Base-by-base conservation (phyloP, 2,329 filamentous ascomycete species). In the Decorospora gaudefroyi region DNA sequence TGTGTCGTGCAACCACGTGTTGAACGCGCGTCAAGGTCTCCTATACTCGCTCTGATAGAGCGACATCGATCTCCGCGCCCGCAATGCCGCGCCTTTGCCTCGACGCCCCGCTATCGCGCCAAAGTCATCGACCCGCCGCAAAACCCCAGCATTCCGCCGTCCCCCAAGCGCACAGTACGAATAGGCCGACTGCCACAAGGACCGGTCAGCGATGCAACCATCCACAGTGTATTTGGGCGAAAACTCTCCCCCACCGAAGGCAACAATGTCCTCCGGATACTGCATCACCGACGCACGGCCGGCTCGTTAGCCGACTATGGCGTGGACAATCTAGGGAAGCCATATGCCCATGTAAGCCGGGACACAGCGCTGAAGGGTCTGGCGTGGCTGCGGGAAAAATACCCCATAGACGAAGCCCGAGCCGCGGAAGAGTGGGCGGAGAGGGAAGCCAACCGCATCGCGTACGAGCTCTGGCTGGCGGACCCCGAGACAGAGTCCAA, bases 301-400 rank as follows among this genome's bases (percentile, higher is more conserved):
- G 71, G 71, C 19, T 69, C 67, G 6, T 58, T 73, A 6, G 67
- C 64, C 49, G 71, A 73, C 46, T 67, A 70, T 29, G 71, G 71
- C 40, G 63, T 72, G 6, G 63, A 65, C 45, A 62, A 65, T 29
- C 53, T 68, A 10, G 65, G 64, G 18, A 49, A 46, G 8, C 57
- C 62, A 32, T 65, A 61, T 32, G 49, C 53, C 7, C 54, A 63
- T 29, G 54, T 68, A n/a, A 62, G 46, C 29, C 53, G 57, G 2
- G 56, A 57, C 0, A 49, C 59, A 3, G 65, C 65, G 1, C 39
- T 64, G 12, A 65, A 64, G 19, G 71, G 59, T 4, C 46, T 73
- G 16, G 55, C 62, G 17, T 72, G 66, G 61, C 53, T 73, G 32
- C 65, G 71, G 10, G 49, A 66, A 4, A 42, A 45, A 9, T 67